Evolutionary conservation across 2,329 filamentous ascomycete species (phyloP), one percentile per base, ranked within the genome.

Genomic region (Catunica adiposa): DNA sequence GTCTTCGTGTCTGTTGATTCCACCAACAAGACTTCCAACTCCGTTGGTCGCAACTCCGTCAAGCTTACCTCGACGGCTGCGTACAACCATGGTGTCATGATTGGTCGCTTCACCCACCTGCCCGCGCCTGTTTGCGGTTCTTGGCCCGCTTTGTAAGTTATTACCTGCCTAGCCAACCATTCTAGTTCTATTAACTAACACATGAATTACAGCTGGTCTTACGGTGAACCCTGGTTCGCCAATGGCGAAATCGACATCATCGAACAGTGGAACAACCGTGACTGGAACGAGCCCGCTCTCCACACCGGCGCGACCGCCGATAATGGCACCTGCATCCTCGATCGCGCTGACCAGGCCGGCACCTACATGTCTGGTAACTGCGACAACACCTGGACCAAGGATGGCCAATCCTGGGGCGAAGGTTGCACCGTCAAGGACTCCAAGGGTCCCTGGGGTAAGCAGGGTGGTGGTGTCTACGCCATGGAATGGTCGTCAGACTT

Each of bases 21-120:
- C n/a, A 56, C 53, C 53, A 61, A 59, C 5, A 47, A 52, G 51
- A 56, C 51, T 22, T 14, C 51, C n/a, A 53, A 54, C 5, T 62
- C 65, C 53, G 56, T 62, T 34, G 72, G 71, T 44, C 70, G 76
- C 20, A 68, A 67, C 60, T 84, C 80, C 61, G 78, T 89, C 29
- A 75, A 84, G 38, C 65, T 89, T 15, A 76, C 79, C 59, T 84
- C 81, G 64, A 80, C 74, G 57, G 72, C 73, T 51, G 64, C 67
- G 5, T 89, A 83, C 69, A 78, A 73, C 59, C 73, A 79, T 57
- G 84, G 82, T 25, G 76, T 88, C 26, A 76, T 88, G 62, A 78
- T 89, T 46, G 71, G 82, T 47, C 80, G 86, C 63, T 77, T 88
- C 60, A 72, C 70, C 14, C 83, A 88, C 62, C 80, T 89, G 69